Conservation (phyloP, 2,329 filamentous ascomycete species). For the Fusarium odoratissimum region DNA sequence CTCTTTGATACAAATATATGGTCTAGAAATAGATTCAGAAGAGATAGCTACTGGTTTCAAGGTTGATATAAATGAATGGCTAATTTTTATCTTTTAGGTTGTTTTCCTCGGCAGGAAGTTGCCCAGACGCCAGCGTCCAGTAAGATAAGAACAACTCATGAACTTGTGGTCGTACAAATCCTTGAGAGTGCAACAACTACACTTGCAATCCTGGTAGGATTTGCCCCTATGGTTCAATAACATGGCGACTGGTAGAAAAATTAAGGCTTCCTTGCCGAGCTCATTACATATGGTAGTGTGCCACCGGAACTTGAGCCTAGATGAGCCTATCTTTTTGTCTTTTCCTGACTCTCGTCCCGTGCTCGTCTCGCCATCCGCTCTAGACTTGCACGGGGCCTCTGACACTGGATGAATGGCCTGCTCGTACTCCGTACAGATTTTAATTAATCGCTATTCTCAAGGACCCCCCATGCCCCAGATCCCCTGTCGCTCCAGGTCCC, state of each 20-base stretch:
- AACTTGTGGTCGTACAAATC: background rate
- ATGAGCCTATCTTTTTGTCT: constrained; percentile 32
- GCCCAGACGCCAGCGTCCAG: background rate
- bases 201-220: constrained; percentile 28
- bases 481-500: constrained; percentile 18
- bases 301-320: constrained; percentile 25
- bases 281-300: constrained; percentile 20
- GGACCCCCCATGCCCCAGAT: constrained; percentile 5
- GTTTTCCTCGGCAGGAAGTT: background rate
- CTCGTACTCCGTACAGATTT: constrained; percentile 6
- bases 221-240: constrained; percentile 30
- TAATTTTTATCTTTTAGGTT: too few species aligned
- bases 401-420: background rate
- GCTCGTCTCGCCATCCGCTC: constrained; percentile 4
- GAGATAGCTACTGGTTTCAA: background rate
- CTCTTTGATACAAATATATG: background rate
- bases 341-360: constrained; percentile 5
- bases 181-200: background rate
- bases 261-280: constrained; percentile 21
- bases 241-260: constrained; percentile 6
- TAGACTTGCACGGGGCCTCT: background rate
- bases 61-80: background rate
- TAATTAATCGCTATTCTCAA: constrained; percentile 24
- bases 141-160: background rate
- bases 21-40: background rate